Percentiles rank a stretch among this genome's conserved stretches.
Evolutionary conservation across 2,329 filamentous ascomycete species (phyloP).

Genomic region (Bisporella sp.): DNA sequence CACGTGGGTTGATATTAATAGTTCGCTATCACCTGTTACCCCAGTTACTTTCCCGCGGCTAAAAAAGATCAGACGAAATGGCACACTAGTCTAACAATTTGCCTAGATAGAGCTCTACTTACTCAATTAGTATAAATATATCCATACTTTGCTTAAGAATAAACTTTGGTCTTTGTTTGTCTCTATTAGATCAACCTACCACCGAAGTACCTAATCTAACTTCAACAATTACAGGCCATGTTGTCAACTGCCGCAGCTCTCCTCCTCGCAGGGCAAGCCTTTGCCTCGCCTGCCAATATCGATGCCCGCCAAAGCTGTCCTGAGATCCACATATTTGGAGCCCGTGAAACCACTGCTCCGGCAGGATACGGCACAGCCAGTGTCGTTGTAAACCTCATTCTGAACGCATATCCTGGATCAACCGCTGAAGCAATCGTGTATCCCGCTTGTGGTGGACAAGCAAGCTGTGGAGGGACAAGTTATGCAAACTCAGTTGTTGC

Average conservation of each 20-base stretch:
- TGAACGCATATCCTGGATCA: slow-evolving; percentile 39
- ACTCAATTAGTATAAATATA: too few species aligned
- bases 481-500: slow-evolving; percentile 53
- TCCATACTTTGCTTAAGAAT: too few species aligned
- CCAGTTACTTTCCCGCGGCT: too few species aligned
- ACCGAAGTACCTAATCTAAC: too few species aligned
- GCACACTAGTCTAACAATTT: too few species aligned
- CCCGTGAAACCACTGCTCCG: slow-evolving; percentile 41
- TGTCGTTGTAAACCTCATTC: slow-evolving; percentile 43
- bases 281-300: neutral
- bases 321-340: slow-evolving; percentile 41
- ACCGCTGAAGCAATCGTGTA: slow-evolving; percentile 50
- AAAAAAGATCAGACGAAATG: too few species aligned
- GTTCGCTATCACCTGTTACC: too few species aligned
- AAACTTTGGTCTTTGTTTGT: too few species aligned
- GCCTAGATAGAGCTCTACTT: too few species aligned
- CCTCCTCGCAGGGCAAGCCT: neutral
- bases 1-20: too few species aligned
- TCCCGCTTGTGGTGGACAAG: slow-evolving; percentile 56
- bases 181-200: too few species aligned
- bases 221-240: neutral
- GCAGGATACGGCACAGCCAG: slow-evolving; percentile 44
- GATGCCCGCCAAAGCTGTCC: slow-evolving; percentile 29
- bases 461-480: slow-evolving; percentile 48
- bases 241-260: neutral